Conservation (phyloP, 192 early-diverging fungal species). For the Ambispora gerdemannii region DNA sequence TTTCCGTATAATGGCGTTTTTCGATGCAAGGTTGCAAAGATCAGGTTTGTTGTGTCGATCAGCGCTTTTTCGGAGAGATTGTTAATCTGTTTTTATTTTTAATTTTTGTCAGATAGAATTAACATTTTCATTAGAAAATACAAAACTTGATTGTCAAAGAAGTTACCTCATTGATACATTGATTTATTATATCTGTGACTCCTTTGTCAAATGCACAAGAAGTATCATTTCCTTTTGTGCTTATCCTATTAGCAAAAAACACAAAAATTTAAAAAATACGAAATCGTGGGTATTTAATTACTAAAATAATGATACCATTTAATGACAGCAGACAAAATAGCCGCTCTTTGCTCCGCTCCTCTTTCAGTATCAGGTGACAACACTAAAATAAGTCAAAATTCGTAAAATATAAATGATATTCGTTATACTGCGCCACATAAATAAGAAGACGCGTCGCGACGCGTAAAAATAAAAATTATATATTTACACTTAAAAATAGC, state of each 20-base stretch:
- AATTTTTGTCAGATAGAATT: not conserved
- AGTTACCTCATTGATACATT: constrained; percentile 24
- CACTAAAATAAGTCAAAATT: not conserved
- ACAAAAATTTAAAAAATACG: too few species aligned
- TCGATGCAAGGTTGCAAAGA: constrained; percentile 33
- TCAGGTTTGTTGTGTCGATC: constrained; percentile 32
- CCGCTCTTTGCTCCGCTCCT: not conserved
- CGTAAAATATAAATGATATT: not conserved
- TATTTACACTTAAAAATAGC: constrained; percentile 1
- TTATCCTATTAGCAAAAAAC: constrained; percentile 13
- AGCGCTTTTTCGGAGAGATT: constrained; percentile 18
- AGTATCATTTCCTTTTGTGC: constrained; percentile 18
- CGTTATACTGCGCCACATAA: not conserved
- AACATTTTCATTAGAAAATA: not conserved
- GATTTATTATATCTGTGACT: constrained; percentile 6
- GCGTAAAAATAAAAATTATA: too few species aligned
- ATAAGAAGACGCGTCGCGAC: not conserved
- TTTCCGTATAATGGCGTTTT: constrained; percentile 33
- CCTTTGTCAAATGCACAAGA: constrained; percentile 10
- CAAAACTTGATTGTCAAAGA: not conserved
- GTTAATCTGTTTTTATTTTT: not conserved
- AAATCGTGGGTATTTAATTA: not conserved
- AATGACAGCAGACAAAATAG: not conserved
- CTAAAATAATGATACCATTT: not conserved
- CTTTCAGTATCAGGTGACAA: not conserved